Conservation (phyloP, 805 yeast species). For the Saccharomycopsis fermentans region DNA sequence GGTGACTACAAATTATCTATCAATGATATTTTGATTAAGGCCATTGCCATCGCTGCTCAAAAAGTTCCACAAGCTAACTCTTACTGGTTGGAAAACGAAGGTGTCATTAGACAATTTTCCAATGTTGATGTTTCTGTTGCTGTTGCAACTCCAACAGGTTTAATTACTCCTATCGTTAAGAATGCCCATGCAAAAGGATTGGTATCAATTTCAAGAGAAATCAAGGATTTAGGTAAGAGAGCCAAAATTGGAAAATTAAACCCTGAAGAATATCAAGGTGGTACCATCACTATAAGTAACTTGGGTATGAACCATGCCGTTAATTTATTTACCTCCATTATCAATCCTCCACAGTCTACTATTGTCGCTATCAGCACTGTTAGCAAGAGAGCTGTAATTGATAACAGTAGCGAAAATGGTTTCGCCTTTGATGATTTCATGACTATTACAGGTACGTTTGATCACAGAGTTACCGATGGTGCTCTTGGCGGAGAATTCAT, state of each 20-base stretch:
- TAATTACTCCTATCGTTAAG: slow-evolving; percentile 91
- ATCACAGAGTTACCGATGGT: slow-evolving; percentile 96
- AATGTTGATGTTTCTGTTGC: slow-evolving; percentile 97
- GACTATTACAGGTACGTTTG: slow-evolving; percentile 92
- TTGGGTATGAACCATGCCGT: slow-evolving; percentile 98
- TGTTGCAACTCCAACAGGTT: slow-evolving; percentile 95
- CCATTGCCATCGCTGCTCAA: slow-evolving; percentile 79
- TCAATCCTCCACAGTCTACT: slow-evolving; percentile 95
- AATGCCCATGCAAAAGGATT: slow-evolving; percentile 85
- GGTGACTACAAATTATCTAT: slow-evolving; percentile 87
- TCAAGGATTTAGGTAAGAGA: slow-evolving; percentile 90
- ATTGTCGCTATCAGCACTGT: slow-evolving; percentile 92
- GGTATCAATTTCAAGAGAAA: slow-evolving; percentile 64
- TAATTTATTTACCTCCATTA: slow-evolving; percentile 84
- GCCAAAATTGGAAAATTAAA: slow-evolving; percentile 87
- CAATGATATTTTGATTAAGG: slow-evolving; percentile 90
- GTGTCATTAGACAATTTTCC: slow-evolving; percentile 83
- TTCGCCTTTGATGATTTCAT: slow-evolving; percentile 86
- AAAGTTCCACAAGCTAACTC: slow-evolving; percentile 93
- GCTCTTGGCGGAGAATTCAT: slow-evolving; percentile 97
- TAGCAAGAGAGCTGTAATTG: slow-evolving; percentile 88
- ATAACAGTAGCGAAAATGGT: slow-evolving; percentile 82
- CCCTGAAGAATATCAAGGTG: slow-evolving; percentile 99
- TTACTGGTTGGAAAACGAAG: slow-evolving; percentile 83
- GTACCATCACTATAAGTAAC: slow-evolving; percentile 96